Evolutionary conservation across 192 early-diverging fungal species (phyloP).

Genomic region (Entophlyctis luteolus): DNA sequence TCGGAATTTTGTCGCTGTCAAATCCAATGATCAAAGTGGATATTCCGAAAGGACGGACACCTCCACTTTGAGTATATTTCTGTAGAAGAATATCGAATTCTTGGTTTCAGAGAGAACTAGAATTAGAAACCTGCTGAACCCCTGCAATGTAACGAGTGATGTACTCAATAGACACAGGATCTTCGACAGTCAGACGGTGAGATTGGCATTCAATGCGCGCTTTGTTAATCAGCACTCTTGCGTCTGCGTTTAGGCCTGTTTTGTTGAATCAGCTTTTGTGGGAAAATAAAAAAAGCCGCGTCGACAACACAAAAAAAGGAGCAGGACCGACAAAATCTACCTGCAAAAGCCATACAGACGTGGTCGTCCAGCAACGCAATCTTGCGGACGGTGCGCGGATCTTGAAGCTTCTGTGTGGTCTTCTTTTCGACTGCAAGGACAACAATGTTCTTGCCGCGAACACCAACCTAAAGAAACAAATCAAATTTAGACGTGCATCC

Average conservation of each 20-base stretch:
- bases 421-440: conserved; percentile 97
- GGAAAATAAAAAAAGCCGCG: neutral
- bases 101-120: too few relatives aligned
- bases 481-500: conserved; percentile 19
- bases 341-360: conserved; percentile 93
- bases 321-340: conserved; percentile 89
- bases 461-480: conserved; percentile 75
- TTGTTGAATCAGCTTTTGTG: neutral
- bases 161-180: conserved; percentile 94
- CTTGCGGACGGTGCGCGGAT: conserved; percentile 93
- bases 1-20: conserved; percentile 66
- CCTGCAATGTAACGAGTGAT: conserved; percentile 95
- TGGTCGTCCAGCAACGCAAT: conserved; percentile 96
- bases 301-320: neutral
- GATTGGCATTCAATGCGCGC: conserved; percentile 96
- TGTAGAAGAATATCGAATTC: conserved; percentile 25
- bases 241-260: conserved; percentile 87
- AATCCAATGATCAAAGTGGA: conserved; percentile 95
- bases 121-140: conserved; percentile 96
- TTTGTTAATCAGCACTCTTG: conserved; percentile 92
- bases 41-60: conserved; percentile 97
- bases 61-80: conserved; percentile 98
- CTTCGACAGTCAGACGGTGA: conserved; percentile 95
- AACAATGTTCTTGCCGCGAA: conserved; percentile 84
- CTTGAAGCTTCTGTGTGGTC: conserved; percentile 91